Base-by-base conservation (phyloP, 2,329 filamentous ascomycete genomes). In the Diplodia corticola region DNA sequence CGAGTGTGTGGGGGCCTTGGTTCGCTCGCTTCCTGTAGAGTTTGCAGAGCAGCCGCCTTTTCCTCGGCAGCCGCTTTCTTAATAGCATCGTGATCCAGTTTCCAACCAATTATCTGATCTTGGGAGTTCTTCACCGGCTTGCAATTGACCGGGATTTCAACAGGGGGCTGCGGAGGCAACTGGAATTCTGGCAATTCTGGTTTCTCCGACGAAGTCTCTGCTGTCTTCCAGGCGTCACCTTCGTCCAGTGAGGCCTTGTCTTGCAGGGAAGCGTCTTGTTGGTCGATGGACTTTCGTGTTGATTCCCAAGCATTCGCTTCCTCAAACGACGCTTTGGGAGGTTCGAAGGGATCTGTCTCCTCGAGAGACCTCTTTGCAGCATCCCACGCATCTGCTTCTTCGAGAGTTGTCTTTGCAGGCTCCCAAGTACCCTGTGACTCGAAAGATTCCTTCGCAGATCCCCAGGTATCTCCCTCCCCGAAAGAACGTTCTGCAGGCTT, bases 221-320 rank as follows among this genome's bases (percentile, higher is more conserved):
- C 20, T 13, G 53, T 12, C 5, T 44, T 57, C 35, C 53, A 57
- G 15, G 33, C 35, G 17, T 57, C 35, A 24, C 12, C 22, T 57
- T 57, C 33, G n/a, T 57, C 53, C 3, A 57, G 13, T 10, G 53
- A 57, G 4, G 35, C 17, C 22, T 33, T 57, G 15, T 17, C 48
- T 12, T 24, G 24, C 13, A 13, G 10, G 20, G 12, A 50, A 50
- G 12, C 10, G 24, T 26, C 48, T 26, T 22, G 20, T 50, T 50
- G 20, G 4, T 50, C 40, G 40, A 54, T 10, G 13, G 53, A 57
- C 22, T 28, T 44, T 13, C 30, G 44, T 5, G 35, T 30, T 57
- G 57, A 40, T 26, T 61, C 17, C 57, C 57, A 61, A n/a, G 40
- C 44, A 22, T 61, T 13, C 35, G 40, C 24, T 35, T 61, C 57